phyloP scores from a whole-genome alignment of 2,329 filamentous ascomycete genomes.

The Aureobasidium sp. region DNA sequence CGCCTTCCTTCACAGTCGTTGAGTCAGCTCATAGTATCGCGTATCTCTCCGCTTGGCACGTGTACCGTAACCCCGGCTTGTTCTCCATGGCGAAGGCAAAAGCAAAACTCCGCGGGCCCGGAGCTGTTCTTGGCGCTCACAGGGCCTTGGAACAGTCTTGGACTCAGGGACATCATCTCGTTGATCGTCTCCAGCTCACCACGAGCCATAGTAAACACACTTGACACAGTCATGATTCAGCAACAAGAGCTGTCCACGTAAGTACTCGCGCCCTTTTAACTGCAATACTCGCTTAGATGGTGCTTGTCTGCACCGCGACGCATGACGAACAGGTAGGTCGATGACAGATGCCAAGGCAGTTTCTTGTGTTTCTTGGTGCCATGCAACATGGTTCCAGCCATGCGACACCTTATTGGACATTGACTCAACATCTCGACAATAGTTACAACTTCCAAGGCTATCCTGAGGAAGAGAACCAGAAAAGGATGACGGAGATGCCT shows the following conservation, averaged over 20 bases:
- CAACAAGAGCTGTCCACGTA: not conserved
- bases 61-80: not conserved
- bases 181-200: not conserved
- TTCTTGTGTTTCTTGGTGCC: conserved; percentile 15
- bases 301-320: not conserved
- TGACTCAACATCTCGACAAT: conserved; percentile 5
- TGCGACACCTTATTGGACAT: conserved; percentile 6
- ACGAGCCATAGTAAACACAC: not conserved
- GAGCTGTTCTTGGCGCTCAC: not conserved
- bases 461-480: not conserved
- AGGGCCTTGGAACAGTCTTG: conserved; percentile 3
- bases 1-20: not conserved
- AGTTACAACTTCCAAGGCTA: conserved; percentile 2
- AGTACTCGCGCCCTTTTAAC: not conserved
- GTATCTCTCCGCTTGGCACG: conserved; percentile 6
- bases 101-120: conserved; percentile 9
- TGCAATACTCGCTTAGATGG: not conserved
- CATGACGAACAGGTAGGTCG: not conserved
- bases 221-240: not conserved
- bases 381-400: conserved; percentile 4
- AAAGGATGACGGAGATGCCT: not conserved
- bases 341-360: conserved; percentile 5
- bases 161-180: not conserved
- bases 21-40: not conserved
- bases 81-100: not conserved